phyloP scores from a whole-genome alignment of 2,329 filamentous ascomycete genomes.

The Tolypocladium tropicale region DNA sequence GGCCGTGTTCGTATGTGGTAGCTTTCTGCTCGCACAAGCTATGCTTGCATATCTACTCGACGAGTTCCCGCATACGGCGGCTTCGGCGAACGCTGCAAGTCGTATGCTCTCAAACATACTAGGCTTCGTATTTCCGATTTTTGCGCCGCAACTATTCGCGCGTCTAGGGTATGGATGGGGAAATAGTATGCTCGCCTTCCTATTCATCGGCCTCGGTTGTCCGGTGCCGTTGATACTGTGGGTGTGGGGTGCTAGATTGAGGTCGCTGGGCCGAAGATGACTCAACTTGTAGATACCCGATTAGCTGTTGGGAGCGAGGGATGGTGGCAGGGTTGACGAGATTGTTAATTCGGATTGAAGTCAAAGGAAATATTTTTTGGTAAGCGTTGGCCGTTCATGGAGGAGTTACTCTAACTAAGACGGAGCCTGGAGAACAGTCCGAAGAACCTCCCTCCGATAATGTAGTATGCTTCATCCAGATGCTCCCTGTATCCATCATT shows the following conservation, averaged over 20 bases:
- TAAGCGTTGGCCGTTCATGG: too few relatives aligned
- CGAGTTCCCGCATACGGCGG: not conserved
- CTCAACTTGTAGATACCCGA: too few relatives aligned
- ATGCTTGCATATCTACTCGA: not conserved
- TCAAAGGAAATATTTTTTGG: too few relatives aligned
- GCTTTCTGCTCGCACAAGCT: not conserved
- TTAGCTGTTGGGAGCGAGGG: not conserved
- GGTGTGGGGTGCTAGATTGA: not conserved
- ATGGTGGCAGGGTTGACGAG: not conserved
- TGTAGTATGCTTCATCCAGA: too few relatives aligned
- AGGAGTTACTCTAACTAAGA: too few relatives aligned
- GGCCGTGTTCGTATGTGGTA: not conserved
- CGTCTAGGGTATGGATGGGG: not conserved
- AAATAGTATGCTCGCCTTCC: not conserved
- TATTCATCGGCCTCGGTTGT: not conserved
- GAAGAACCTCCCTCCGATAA: too few relatives aligned
- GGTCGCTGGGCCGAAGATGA: not conserved
- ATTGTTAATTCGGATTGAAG: too few relatives aligned
- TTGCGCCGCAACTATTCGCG: not conserved
- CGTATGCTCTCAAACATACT: not conserved
- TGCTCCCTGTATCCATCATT: too few relatives aligned
- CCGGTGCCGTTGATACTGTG: not conserved
- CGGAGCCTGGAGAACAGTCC: too few relatives aligned
- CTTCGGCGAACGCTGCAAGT: not conserved
- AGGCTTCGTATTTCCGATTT: not conserved